Conservation (phyloP, 805 yeast genomes). For the Torulaspora quercuum region DNA sequence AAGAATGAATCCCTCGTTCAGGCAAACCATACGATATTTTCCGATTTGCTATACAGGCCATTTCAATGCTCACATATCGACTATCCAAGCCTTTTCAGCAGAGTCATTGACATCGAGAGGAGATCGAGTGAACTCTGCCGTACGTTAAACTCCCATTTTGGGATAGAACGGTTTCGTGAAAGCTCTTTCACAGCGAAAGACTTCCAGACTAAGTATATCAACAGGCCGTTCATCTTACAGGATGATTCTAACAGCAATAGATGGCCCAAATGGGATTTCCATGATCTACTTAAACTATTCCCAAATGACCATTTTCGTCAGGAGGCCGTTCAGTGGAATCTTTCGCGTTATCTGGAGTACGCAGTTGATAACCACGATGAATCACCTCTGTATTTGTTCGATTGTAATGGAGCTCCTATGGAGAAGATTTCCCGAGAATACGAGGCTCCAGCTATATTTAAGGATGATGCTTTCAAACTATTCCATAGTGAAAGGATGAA, state of each 20-base stretch:
- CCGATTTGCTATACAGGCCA: slow-evolving; percentile 79
- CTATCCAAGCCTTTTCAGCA: slow-evolving; percentile 48
- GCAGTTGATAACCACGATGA: slow-evolving; percentile 65
- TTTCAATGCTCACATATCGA: slow-evolving; percentile 74
- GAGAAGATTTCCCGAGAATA: slow-evolving; percentile 52
- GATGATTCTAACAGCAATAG: slow-evolving; percentile 28
- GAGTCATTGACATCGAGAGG: slow-evolving; percentile 48
- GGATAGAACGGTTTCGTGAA: slow-evolving; percentile 55
- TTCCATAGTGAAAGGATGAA: slow-evolving; percentile 37
- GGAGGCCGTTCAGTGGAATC: slow-evolving; percentile 80
- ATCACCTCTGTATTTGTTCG: slow-evolving; percentile 81
- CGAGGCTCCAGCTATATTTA: slow-evolving; percentile 50
- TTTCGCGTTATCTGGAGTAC: slow-evolving; percentile 59
- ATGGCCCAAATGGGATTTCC: slow-evolving; percentile 68
- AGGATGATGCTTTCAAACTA: slow-evolving; percentile 58
- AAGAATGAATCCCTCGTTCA: slow-evolving; percentile 45
- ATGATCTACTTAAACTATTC: slow-evolving; percentile 48
- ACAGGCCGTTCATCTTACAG: slow-evolving; percentile 63
- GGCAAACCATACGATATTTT: slow-evolving; percentile 53
- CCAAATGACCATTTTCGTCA: slow-evolving; percentile 68
- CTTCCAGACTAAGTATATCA: slow-evolving; percentile 47
- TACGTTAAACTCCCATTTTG: slow-evolving; percentile 25
- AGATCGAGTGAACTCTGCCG: slow-evolving; percentile 23
- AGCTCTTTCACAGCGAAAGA: slow-evolving; percentile 39
- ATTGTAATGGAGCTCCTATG: slow-evolving; percentile 72